Conservation (phyloP, 2,329 filamentous ascomycete species). For the Fonsecaea monophora region DNA sequence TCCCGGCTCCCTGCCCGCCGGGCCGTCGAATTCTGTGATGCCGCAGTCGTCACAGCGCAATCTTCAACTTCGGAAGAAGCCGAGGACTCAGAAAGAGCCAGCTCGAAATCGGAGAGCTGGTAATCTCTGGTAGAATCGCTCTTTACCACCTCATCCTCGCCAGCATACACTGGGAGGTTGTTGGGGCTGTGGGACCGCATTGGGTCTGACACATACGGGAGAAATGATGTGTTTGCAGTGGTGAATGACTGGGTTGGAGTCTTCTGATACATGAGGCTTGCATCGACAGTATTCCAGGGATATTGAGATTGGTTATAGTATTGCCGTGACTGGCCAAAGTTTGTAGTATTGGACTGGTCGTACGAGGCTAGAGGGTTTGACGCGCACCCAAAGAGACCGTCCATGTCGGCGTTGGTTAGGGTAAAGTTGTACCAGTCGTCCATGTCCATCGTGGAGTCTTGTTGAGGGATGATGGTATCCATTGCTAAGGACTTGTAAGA, state of each 20-base stretch:
- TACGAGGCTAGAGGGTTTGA: neutral
- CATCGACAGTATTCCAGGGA: neutral
- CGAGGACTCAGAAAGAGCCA: neutral
- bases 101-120: neutral
- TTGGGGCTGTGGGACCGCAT: neutral
- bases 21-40: neutral
- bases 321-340: neutral
- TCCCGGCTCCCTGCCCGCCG: neutral
- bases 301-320: neutral
- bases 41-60: neutral
- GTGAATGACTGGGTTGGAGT: neutral
- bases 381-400: neutral
- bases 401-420: neutral
- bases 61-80: neutral
- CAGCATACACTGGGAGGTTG: neutral
- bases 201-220: neutral
- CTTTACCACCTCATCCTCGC: neutral
- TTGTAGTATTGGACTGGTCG: neutral
- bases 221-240: neutral
- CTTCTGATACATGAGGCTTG: neutral
- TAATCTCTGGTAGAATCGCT: neutral
- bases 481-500: neutral
- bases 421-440: conserved; percentile 1
- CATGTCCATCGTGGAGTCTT: neutral
- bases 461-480: neutral